These are phyloP conservation scores for Viridothelium virens DNA, from an alignment of 495 filamentous ascomycete genomes.

Conservation along the genomic window DNA sequence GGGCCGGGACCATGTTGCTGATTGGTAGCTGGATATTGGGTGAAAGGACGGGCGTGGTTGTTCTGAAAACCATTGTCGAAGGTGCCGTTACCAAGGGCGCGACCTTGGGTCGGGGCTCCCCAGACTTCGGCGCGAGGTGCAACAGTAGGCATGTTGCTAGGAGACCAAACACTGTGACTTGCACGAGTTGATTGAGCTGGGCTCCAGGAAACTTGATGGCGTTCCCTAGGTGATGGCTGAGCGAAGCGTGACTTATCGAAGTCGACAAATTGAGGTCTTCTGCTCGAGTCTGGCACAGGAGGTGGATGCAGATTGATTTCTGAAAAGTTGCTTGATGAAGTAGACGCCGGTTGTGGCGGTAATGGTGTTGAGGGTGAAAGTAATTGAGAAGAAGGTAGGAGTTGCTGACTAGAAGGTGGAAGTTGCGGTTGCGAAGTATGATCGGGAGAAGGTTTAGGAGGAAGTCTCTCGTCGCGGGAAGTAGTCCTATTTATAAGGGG, in stretches of 20 bases:
- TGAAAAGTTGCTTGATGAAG: constrained; percentile 1
- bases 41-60: constrained; percentile 18
- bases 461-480: constrained; percentile 6
- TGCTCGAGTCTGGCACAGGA: not conserved
- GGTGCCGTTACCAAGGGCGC: constrained; percentile 37
- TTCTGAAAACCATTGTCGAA: constrained; percentile 29
- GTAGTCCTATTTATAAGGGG: constrained; percentile 22
- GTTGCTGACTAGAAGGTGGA: not conserved
- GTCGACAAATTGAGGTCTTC: constrained; percentile 17
- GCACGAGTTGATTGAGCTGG: constrained; percentile 13
- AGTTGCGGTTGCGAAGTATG: constrained; percentile 3
- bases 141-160: constrained; percentile 20
- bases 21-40: constrained; percentile 16
- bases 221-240: constrained; percentile 14
- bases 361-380: not conserved
- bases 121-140: constrained; percentile 31
- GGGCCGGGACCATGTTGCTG: constrained; percentile 10
- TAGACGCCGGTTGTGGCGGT: not conserved
- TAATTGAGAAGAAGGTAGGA: not conserved
- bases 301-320: not conserved
- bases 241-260: constrained; percentile 11
- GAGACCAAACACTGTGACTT: constrained; percentile 19
- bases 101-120: constrained; percentile 30
- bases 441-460: constrained; percentile 13
- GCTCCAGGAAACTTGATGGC: not conserved